phyloP scores from a whole-genome alignment of 2,329 filamentous ascomycete species.

The Achaetomium macrosporum region DNA sequence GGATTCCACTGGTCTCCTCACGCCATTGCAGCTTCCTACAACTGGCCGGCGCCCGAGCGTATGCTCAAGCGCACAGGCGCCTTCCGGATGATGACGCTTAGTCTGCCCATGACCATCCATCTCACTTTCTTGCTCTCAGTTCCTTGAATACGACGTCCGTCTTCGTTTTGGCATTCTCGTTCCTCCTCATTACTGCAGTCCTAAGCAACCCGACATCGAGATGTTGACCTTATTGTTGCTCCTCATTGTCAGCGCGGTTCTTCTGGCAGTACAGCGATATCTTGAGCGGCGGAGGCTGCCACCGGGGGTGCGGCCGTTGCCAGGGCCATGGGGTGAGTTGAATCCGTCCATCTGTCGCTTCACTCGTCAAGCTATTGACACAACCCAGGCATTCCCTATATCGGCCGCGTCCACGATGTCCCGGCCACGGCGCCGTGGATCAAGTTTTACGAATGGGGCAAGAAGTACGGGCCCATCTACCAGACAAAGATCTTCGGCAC shows the following conservation, averaged over 20 bases:
- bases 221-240: slow-evolving; percentile 11
- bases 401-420: slow-evolving; percentile 42
- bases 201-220: background rate
- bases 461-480: slow-evolving; percentile 43
- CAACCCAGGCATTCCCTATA: slow-evolving; percentile 34
- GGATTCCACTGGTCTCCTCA: too few species aligned
- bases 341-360: background rate
- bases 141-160: too few species aligned
- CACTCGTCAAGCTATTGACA: background rate
- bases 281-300: slow-evolving; percentile 23
- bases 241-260: slow-evolving; percentile 2
- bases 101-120: too few species aligned
- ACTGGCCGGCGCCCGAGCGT: too few species aligned
- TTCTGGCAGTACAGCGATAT: slow-evolving; percentile 15
- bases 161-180: too few species aligned
- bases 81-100: too few species aligned
- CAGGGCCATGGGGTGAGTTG: slow-evolving; percentile 27
- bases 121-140: too few species aligned
- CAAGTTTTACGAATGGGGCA: slow-evolving; percentile 44
- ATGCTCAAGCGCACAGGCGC: too few species aligned
- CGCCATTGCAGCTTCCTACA: too few species aligned
- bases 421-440: slow-evolving; percentile 38
- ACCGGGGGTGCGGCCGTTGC: slow-evolving; percentile 26
- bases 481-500: slow-evolving; percentile 41
- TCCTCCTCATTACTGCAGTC: background rate